Percentiles rank a stretch among this genome's conserved stretches.
Conservation (phyloP, 1,284 basidiomycete genomes). For the Rhodotorula sp. region DNA sequence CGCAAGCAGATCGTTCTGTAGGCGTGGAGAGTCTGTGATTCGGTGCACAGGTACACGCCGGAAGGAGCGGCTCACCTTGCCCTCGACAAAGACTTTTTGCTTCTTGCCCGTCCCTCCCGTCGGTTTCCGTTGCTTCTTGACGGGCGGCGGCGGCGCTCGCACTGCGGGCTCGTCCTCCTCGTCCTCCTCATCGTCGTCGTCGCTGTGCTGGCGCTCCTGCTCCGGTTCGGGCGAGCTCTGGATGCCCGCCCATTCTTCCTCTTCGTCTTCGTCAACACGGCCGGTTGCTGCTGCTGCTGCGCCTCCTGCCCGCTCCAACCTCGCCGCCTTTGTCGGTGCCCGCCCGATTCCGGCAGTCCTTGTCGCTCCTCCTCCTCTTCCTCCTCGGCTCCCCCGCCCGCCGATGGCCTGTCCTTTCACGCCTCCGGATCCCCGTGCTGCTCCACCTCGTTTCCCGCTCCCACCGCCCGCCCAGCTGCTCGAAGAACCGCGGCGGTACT, state of each 20-base stretch:
- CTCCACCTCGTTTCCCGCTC: not conserved
- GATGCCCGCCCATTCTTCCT: not conserved
- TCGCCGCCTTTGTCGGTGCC: not conserved
- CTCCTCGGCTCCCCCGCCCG: not conserved
- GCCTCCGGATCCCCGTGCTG: not conserved
- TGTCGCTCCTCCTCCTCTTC: not conserved
- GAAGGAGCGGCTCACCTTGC: conserved; percentile 22
- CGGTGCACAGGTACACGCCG: too few relatives aligned
- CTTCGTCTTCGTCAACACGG: conserved; percentile 2
- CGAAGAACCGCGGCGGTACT: conserved; percentile 3
- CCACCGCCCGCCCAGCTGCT: not conserved
- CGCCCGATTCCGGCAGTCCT: not conserved
- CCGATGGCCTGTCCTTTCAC: not conserved
- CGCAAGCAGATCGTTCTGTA: conserved; percentile 26
- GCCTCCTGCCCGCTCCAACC: not conserved
- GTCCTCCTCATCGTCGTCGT: not conserved
- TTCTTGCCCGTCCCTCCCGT: conserved; percentile 34
- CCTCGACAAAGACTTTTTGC: conserved; percentile 33
- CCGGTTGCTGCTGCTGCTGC: not conserved
- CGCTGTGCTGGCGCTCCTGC: not conserved
- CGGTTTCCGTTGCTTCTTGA: conserved; percentile 6
- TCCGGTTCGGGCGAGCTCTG: not conserved
- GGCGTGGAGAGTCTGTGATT: too few relatives aligned
- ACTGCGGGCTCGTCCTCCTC: too few relatives aligned
- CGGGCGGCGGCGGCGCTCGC: not conserved